Evolutionary conservation across 2,329 filamentous ascomycete genomes (phyloP).

Genomic region (Didymella segeticola): DNA sequence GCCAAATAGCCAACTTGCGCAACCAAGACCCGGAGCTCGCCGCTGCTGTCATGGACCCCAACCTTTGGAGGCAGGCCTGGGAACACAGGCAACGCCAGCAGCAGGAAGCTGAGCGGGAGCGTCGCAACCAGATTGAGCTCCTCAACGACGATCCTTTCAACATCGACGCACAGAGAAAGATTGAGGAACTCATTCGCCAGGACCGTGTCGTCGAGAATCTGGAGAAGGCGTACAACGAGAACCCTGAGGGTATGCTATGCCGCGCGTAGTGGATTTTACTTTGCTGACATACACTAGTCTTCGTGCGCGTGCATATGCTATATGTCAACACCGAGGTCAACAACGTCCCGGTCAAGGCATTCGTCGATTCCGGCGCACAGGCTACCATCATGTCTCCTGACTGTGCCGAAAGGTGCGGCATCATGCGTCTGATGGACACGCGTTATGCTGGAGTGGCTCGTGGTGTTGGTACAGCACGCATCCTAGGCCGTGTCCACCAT

Average conservation of each 20-base stretch:
- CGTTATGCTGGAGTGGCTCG: constrained; percentile 91
- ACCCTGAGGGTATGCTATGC: constrained; percentile 81
- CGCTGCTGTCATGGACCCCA: constrained; percentile 75
- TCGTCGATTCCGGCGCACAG: constrained; percentile 97
- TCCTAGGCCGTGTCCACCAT: constrained; percentile 92
- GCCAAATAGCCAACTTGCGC: constrained; percentile 72
- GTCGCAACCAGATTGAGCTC: constrained; percentile 81
- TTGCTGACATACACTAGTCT: constrained; percentile 65
- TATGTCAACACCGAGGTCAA: constrained; percentile 98
- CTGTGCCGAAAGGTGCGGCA: constrained; percentile 89
- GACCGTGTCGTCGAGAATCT: constrained; percentile 94
- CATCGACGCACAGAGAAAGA: constrained; percentile 85
- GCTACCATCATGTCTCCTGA: constrained; percentile 98
- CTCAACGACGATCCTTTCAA: constrained; percentile 96
- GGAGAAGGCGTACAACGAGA: constrained; percentile 95
- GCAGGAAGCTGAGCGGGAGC: constrained; percentile 74
- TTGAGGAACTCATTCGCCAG: constrained; percentile 96
- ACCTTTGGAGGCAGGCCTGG: constrained; percentile 77
- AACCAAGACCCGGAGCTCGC: constrained; percentile 78
- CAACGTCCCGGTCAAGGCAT: constrained; percentile 87
- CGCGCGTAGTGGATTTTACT: background rate
- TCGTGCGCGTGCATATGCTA: constrained; percentile 92
- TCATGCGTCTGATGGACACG: constrained; percentile 93
- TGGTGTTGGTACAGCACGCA: constrained; percentile 92
- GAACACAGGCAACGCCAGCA: constrained; percentile 72